Conservation (phyloP, 2,329 filamentous ascomycete genomes). For the Stagonosporopsis vannaccii region DNA sequence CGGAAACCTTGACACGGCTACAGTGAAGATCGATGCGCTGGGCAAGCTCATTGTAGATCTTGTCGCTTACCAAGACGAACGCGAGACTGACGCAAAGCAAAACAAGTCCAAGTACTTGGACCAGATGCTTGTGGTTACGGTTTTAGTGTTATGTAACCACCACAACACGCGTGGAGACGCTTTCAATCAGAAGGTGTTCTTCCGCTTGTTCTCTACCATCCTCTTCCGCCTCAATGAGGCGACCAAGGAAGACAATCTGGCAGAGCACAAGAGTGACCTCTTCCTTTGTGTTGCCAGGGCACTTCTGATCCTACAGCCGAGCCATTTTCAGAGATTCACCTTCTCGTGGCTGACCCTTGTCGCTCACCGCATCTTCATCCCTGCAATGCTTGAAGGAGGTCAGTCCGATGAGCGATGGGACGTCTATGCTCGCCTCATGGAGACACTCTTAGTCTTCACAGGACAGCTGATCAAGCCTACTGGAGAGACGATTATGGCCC, state of each 20-base stretch:
- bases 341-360: constrained; percentile 86
- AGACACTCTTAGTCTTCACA: constrained; percentile 74
- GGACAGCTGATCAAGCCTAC: constrained; percentile 80
- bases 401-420: constrained; percentile 71
- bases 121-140: constrained; percentile 76
- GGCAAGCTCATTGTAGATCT: constrained; percentile 81
- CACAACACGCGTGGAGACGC: constrained; percentile 79
- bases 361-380: constrained; percentile 85
- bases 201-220: constrained; percentile 84
- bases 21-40: constrained; percentile 77
- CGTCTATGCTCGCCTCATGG: constrained; percentile 75
- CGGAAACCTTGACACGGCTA: constrained; percentile 64
- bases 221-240: constrained; percentile 76
- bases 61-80: constrained; percentile 71
- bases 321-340: constrained; percentile 79
- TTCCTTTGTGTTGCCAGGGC: constrained; percentile 74
- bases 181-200: constrained; percentile 90
- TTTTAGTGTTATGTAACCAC: constrained; percentile 85
- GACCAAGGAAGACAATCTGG: constrained; percentile 53
- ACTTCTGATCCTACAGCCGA: constrained; percentile 77
- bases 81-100: constrained; percentile 65
- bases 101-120: constrained; percentile 77
- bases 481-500: constrained; percentile 72
- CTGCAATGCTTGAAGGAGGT: constrained; percentile 73
- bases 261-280: constrained; percentile 70